phyloP scores from a whole-genome alignment of 768 basidiomycete species.

The Termitomyces titanicus region DNA sequence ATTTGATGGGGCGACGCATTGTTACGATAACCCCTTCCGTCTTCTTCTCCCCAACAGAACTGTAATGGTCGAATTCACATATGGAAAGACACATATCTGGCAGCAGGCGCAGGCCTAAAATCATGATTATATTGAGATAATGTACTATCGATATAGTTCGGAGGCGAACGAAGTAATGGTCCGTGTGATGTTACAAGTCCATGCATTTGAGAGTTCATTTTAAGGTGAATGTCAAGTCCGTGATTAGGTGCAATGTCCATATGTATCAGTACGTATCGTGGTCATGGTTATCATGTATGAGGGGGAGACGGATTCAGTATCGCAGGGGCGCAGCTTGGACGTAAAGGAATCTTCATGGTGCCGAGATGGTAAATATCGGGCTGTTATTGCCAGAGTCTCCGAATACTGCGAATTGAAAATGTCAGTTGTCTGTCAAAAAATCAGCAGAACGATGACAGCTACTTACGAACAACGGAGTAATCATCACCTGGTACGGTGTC shows the following conservation, averaged over 20 bases:
- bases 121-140: slow-evolving; percentile 10
- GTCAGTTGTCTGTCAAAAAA: not conserved
- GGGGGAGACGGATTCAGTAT: not conserved
- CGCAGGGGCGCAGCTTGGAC: not conserved
- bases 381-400: slow-evolving; percentile 36
- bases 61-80: slow-evolving; percentile 7
- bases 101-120: slow-evolving; percentile 2
- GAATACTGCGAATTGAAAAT: slow-evolving; percentile 19
- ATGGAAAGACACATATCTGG: not conserved
- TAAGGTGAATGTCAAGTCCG: not conserved
- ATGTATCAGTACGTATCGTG: slow-evolving; percentile 11
- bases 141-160: slow-evolving; percentile 14
- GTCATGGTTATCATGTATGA: slow-evolving; percentile 8
- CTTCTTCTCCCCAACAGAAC: slow-evolving; percentile 1
- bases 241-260: slow-evolving; percentile 7
- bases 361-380: slow-evolving; percentile 38
- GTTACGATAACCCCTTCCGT: not conserved
- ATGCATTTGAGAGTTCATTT: slow-evolving; percentile 6
- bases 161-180: slow-evolving; percentile 1
- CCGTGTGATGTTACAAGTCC: slow-evolving; percentile 13
- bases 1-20: slow-evolving; percentile 6
- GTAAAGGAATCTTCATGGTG: slow-evolving; percentile 18
- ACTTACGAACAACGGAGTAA: slow-evolving; percentile 39
- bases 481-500: slow-evolving; percentile 27
- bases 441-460: not conserved